Evolutionary conservation across 164 flowering plant genomes (phyloP).

Genomic region (Santalum album): DNA sequence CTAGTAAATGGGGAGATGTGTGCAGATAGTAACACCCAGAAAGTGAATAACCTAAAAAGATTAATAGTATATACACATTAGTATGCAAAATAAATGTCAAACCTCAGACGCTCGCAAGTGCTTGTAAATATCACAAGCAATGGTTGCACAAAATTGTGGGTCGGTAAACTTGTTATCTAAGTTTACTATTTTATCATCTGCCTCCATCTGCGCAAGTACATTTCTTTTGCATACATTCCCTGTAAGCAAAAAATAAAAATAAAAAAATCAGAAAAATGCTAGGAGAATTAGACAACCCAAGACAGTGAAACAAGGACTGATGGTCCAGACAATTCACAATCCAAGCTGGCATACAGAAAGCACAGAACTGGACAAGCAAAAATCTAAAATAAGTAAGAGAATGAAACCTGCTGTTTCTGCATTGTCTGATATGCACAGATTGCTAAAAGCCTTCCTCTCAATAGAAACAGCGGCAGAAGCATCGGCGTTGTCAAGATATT

Average conservation of each 20-base stretch:
- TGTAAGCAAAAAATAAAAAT: slow-evolving; percentile 13
- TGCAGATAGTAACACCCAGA: background rate
- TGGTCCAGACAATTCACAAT: no score
- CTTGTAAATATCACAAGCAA: slow-evolving; percentile 89
- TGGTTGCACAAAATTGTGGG: slow-evolving; percentile 82
- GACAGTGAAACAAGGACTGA: no score
- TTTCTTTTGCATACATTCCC: slow-evolving; percentile 50
- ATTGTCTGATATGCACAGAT: slow-evolving; percentile 57
- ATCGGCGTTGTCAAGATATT: slow-evolving; percentile 65
- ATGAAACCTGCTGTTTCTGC: slow-evolving; percentile 37
- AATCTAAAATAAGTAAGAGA: background rate
- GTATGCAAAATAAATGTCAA: background rate
- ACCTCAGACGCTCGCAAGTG: slow-evolving; percentile 88
- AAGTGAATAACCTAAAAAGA: background rate
- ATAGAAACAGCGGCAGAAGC: slow-evolving; percentile 44
- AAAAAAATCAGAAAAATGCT: background rate
- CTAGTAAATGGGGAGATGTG: no score
- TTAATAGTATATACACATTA: no score
- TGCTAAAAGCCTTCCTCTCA: slow-evolving; percentile 50
- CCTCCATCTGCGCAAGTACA: slow-evolving; percentile 32
- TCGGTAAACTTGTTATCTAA: slow-evolving; percentile 48
- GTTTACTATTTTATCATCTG: slow-evolving; percentile 31
- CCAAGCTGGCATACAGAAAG: background rate
- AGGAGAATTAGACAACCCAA: background rate
- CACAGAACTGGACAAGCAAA: background rate